These are phyloP conservation scores for Xerocomus minutiporus DNA, from an alignment of 1,284 basidiomycete genomes.

Conservation along the genomic window DNA sequence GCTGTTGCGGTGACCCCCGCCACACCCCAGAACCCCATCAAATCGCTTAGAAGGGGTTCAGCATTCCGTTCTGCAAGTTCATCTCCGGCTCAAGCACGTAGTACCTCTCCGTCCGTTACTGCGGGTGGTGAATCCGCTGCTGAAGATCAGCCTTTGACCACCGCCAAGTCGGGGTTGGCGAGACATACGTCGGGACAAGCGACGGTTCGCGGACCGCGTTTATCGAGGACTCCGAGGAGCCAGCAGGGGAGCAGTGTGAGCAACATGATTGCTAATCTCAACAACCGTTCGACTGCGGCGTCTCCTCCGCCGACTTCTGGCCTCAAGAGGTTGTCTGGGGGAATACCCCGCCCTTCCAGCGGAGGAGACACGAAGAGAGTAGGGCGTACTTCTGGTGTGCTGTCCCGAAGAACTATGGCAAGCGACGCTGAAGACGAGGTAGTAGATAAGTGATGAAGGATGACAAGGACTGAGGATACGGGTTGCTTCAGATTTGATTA, in stretches of 20 bases:
- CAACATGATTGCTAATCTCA: conserved; percentile 52
- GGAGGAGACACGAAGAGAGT: conserved; percentile 34
- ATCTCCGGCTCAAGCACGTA: conserved; percentile 36
- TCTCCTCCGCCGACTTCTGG: conserved; percentile 39
- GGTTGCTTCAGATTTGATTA: background rate
- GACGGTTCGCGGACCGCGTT: conserved; percentile 50
- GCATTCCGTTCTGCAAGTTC: conserved; percentile 30
- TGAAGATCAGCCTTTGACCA: conserved; percentile 34
- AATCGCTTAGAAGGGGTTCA: conserved; percentile 29
- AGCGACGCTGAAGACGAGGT: conserved; percentile 77
- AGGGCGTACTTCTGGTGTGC: conserved; percentile 46
- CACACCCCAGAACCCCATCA: conserved; percentile 42
- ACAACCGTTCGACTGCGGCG: conserved; percentile 40
- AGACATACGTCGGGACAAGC: conserved; percentile 45
- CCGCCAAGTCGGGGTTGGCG: conserved; percentile 33
- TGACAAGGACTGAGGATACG: no score
- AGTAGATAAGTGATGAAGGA: conserved; percentile 33
- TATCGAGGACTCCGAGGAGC: conserved; percentile 42
- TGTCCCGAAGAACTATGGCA: conserved; percentile 72
- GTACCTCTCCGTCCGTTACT: conserved; percentile 40
- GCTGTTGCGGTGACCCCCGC: conserved; percentile 43
- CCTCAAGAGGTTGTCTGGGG: conserved; percentile 44
- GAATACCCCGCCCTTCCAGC: conserved; percentile 30
- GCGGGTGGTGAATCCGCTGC: conserved; percentile 30
- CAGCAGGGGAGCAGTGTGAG: conserved; percentile 45